These are phyloP conservation scores for baker's yeast (Saccharomyces cerevisiae) DNA, from an alignment of 805 yeast genomes.

Conservation along the genomic window DNA sequence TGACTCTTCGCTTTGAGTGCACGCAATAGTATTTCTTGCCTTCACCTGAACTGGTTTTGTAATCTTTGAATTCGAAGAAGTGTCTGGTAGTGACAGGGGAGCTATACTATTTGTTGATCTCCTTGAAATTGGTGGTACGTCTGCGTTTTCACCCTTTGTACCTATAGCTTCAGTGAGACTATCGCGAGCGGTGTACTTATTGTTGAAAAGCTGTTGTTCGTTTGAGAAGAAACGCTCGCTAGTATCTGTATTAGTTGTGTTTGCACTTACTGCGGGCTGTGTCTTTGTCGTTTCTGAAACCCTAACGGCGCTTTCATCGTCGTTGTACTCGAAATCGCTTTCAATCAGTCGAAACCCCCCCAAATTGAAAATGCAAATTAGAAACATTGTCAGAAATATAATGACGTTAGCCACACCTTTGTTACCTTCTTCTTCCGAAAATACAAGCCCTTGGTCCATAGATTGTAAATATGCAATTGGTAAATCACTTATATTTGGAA, in stretches of 20 bases:
- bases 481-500: constrained; percentile 68
- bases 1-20: not conserved
- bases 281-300: not conserved
- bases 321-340: constrained; percentile 48
- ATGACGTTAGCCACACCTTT: constrained; percentile 80
- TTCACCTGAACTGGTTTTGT: not conserved
- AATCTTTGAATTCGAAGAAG: not conserved
- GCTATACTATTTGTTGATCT: not conserved
- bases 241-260: not conserved
- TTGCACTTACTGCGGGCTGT: not conserved
- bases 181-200: not conserved
- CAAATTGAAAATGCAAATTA: constrained; percentile 58
- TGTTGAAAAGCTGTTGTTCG: not conserved
- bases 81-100: not conserved
- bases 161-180: not conserved
- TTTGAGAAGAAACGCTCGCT: not conserved
- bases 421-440: constrained; percentile 51
- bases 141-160: not conserved
- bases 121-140: not conserved
- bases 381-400: constrained; percentile 62
- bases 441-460: constrained; percentile 52
- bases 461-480: constrained; percentile 74
- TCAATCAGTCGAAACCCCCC: constrained; percentile 69
- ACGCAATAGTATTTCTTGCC: not conserved
- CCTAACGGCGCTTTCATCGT: constrained; percentile 17